Percentiles rank a stretch among this genome's conserved stretches.
Evolutionary conservation across 495 filamentous ascomycete species (phyloP).

Genomic region (Penicillium crystallinum): DNA sequence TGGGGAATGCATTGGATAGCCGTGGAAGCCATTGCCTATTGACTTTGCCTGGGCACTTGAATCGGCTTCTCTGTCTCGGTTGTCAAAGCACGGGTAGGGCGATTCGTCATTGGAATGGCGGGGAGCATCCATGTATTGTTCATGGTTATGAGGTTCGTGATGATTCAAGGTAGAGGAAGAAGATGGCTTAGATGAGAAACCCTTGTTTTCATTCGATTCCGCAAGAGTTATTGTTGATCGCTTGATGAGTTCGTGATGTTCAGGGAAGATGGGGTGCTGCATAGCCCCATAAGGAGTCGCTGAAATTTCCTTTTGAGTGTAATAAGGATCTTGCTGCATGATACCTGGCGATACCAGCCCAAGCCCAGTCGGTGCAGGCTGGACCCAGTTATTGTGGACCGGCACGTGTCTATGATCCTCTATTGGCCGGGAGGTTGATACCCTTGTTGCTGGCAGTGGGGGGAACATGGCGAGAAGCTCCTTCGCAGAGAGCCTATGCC

Average conservation of each 20-base stretch:
- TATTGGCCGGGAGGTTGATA: not conserved
- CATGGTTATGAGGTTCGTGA: constrained; percentile 8
- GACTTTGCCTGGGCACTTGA: not conserved
- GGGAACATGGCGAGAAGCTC: constrained; percentile 53
- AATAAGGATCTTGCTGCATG: not conserved
- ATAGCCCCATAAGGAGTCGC: constrained; percentile 1
- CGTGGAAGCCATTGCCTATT: not conserved
- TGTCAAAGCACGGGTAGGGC: not conserved
- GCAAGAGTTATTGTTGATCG: constrained; percentile 23
- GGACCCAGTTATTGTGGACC: constrained; percentile 5
- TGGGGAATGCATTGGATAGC: not conserved
- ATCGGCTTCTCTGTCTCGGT: not conserved
- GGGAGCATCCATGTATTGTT: not conserved
- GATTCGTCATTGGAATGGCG: not conserved
- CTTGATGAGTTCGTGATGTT: constrained; percentile 14
- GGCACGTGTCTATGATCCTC: constrained; percentile 1
- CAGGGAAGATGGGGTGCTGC: constrained; percentile 10
- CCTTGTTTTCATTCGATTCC: constrained; percentile 14
- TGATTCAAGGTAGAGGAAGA: constrained; percentile 27
- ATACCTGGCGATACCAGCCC: not conserved
- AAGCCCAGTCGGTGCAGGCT: not conserved
- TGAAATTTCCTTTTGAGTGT: constrained; percentile 1
- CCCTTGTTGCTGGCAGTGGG: not conserved
- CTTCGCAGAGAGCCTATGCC: constrained; percentile 51
- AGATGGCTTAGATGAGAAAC: constrained; percentile 20